Evolutionary conservation across 2,329 filamentous ascomycete genomes (phyloP), one percentile per base, ranked within the genome.

Genomic region (Fusarium papillatum): DNA sequence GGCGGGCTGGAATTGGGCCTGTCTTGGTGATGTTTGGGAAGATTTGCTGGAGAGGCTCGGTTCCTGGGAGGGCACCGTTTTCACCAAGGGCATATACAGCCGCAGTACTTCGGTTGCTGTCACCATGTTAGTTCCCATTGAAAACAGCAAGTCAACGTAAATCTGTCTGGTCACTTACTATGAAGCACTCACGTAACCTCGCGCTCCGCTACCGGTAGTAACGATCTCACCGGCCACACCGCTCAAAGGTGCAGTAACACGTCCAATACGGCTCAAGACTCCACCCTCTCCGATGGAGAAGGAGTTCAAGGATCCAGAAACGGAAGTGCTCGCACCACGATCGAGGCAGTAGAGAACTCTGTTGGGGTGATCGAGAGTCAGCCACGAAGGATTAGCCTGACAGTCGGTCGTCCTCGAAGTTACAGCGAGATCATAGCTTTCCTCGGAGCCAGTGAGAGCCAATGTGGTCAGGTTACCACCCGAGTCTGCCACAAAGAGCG

Each of bases 301-400:
- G 1, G 78, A 79, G 66, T 79, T 79, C 14, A 80, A 11, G 0
- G 78, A 74, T 1, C 78, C 78, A 5, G 78, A 69, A 2, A 66
- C 62, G 3, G 68, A 71, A 0, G 50, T 26, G 13, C 19, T 62
- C 1, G 5, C 48, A 11, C 78, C 78, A 0, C 78, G 76, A 9
- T 80, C 75, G 3, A 76, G 66, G 29, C 78, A 79, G 50, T 79
- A 79, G 4, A 79, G 75, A 7, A 78, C 75, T 3, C 66, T 70
- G 11, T 60, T 74, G 1, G 61, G 11, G 16, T 68, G 43, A 17
- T 80, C 78, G 0, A 79, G 68, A 0, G 75, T 77, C 6, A 79
- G 43, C 78, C 76, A 79, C 1, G 69, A 72, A 19, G 78, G 78
- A 2, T 70, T 73, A 7, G 60, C 67, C 19, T 72, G 65, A 7